phyloP scores from a whole-genome alignment of 495 filamentous ascomycete species.

The Aspergillus saccharolyticus region DNA sequence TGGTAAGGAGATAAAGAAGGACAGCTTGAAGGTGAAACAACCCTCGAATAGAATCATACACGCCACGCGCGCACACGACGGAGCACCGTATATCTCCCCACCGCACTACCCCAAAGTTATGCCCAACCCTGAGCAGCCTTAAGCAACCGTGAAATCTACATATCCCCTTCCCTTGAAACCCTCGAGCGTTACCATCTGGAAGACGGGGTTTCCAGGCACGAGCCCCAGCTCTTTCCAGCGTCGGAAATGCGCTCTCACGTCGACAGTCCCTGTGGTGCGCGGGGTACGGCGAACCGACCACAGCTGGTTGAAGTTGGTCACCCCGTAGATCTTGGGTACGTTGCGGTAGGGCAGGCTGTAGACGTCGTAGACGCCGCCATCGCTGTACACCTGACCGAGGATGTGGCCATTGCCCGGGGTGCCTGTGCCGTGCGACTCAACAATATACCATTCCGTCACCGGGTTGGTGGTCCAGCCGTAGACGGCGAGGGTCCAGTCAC shows the following conservation, averaged over 20 bases:
- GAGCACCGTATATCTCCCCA: too few relatives aligned
- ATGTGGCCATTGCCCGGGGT: background rate
- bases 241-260: background rate
- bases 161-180: background rate
- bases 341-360: conserved; percentile 1
- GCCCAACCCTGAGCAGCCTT: too few relatives aligned
- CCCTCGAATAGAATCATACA: too few relatives aligned
- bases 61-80: too few relatives aligned
- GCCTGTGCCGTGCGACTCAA: background rate
- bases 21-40: too few relatives aligned
- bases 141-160: background rate
- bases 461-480: conserved; percentile 2
- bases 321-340: conserved; percentile 1
- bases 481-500: conserved; percentile 1
- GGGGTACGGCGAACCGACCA: conserved; percentile 1
- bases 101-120: too few relatives aligned
- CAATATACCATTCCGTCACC: conserved; percentile 5
- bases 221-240: conserved; percentile 3
- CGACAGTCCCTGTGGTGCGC: background rate
- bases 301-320: conserved; percentile 5
- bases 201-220: background rate
- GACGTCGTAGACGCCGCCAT: conserved; percentile 3
- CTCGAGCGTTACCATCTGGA: background rate
- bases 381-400: conserved; percentile 4
- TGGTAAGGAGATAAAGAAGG: too few relatives aligned